Base-by-base conservation (phyloP, 768 basidiomycete species). In the Tremella mesenterica region DNA sequence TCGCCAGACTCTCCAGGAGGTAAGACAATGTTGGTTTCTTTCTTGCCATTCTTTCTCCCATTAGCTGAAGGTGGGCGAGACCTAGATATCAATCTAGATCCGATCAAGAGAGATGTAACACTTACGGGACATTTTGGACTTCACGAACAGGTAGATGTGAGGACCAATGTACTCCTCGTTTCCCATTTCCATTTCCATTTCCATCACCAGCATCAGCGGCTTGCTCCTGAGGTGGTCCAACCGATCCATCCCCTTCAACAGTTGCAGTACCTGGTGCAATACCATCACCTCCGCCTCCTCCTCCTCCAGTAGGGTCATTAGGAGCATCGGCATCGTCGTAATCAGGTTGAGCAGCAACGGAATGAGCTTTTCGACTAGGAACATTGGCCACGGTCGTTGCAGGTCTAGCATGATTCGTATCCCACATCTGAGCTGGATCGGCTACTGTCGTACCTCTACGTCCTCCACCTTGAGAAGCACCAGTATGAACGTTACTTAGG, bases 81-180 rank as follows among this genome's bases (percentile, higher is more conserved):
- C n/a, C n/a, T n/a, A n/a, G n/a, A n/a, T n/a, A n/a, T n/a, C n/a
- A n/a, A n/a, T n/a, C n/a, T n/a, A n/a, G n/a, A n/a, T n/a, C n/a
- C n/a, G n/a, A n/a, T n/a, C n/a, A n/a, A n/a, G n/a, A n/a, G n/a
- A n/a, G n/a, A n/a, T n/a, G n/a, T n/a, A n/a, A n/a, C n/a, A n/a
- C n/a, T n/a, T n/a, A n/a, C n/a, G 53, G 57, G 23, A 54, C 48
- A 1, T 29, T 51, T 23, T 53, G 31, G 36, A 59, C 56, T 44
- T 60, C 59, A 30, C 58, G 62, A 16, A 34, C 21, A 8, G 56
- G 56, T 9, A 66, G 56, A 38, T 46, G 44, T 7, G 47, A 44
- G 18, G 54, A 44, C 62, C 62, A 67, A 31, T 56, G 63, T 1
- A 67, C 65, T n/a, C 58, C 58, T 39, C 34, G 50, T 23, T 51